Base-by-base conservation (phyloP, 1,139 yeast species). In the Kluyveromyces sp. region DNA sequence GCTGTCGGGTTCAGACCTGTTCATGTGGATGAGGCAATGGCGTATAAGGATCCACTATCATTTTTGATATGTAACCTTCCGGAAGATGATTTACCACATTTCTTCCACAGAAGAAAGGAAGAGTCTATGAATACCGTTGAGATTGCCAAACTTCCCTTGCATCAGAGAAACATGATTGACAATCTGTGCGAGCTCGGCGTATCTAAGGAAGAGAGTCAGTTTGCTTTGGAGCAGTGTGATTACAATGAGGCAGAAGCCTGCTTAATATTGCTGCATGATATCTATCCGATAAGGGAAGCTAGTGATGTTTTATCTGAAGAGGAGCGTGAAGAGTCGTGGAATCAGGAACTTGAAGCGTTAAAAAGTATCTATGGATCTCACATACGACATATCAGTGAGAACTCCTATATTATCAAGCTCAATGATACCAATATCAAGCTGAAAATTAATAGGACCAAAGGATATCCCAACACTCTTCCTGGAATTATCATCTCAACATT, bases 61-160 rank as follows among this genome's bases (percentile, higher is more conserved):
- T 92, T 95, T 86, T 71, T 89, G 18, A 65, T 89, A 12, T 81
- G 89, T 53, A 94, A 89, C 56, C 74, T 89, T 2, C 97, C 97
- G 0, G 96, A 89, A 55, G 97, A 88, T 58, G 98, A 92, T 57
- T 66, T 92, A 36, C 98, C 98, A 0, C 45, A 55, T 2, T 67
- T 58, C 44, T 69, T 69, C 43, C 61, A 56, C 12, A 63, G 63
- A 49, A 59, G 71, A 6, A 67, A 68, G 26, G 69, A 73, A 44
- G 79, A 77, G 49, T 66, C 75, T 1, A 68, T 67, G 35, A 71
- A 73, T 18, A 65, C 67, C 19, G 64, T 77, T 29, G 76, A 70
- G 46, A 70, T 76, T 11, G 66, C 78, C 9, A 67, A 54, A 2
- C 42, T 60, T 12, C 64, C 64, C 1, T 42, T 61, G 6, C 34